These are phyloP conservation scores for Neurospora sp. DNA, from an alignment of 495 filamentous ascomycete genomes.

Conservation along the genomic window DNA sequence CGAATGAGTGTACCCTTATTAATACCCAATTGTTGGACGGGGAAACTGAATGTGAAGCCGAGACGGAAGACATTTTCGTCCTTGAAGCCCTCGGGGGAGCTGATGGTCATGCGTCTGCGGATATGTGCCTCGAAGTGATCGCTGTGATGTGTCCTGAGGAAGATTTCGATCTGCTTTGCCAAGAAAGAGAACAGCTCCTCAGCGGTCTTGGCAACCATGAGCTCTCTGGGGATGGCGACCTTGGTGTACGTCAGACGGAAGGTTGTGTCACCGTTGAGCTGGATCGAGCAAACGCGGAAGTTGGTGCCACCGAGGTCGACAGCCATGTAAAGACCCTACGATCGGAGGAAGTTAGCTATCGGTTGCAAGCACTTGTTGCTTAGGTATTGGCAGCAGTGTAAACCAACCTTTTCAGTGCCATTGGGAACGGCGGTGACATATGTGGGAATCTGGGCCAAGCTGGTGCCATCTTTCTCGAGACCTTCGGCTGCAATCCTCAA, in stretches of 20 bases:
- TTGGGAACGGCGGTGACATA: constrained; percentile 94
- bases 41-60: constrained; percentile 97
- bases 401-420: constrained; percentile 79
- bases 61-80: constrained; percentile 75
- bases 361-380: background rate
- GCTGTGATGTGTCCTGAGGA: constrained; percentile 77
- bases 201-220: constrained; percentile 83
- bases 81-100: constrained; percentile 40
- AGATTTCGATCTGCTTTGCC: constrained; percentile 79
- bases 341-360: constrained; percentile 2
- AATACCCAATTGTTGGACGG: constrained; percentile 85
- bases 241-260: constrained; percentile 89
- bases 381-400: background rate
- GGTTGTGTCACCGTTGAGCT: constrained; percentile 82
- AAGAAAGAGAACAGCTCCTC: constrained; percentile 88
- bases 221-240: constrained; percentile 75
- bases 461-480: constrained; percentile 64
- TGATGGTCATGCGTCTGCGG: constrained; percentile 46
- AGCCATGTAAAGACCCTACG: constrained; percentile 83
- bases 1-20: constrained; percentile 87
- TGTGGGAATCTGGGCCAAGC: constrained; percentile 90
- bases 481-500: constrained; percentile 51
- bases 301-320: constrained; percentile 97
- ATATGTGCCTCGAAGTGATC: constrained; percentile 74
- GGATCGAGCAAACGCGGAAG: constrained; percentile 92